phyloP scores from a whole-genome alignment of 441 rosid species.

The Syzygium malaccense region DNA sequence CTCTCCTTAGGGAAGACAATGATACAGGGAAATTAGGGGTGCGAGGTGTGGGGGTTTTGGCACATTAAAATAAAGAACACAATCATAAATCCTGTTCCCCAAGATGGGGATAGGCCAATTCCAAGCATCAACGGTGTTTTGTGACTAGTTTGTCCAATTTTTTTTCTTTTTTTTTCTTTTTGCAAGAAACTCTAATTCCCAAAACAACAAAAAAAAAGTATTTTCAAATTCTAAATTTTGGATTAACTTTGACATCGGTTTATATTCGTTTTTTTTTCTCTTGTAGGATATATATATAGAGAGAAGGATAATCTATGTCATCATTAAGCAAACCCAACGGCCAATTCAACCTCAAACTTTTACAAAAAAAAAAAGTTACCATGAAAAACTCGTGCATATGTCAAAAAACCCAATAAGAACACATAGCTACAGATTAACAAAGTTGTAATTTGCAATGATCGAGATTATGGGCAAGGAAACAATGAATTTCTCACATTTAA shows the following conservation, averaged over 20 bases:
- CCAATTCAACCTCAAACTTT: neutral
- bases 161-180: neutral
- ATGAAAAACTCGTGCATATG: neutral
- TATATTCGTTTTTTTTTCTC: neutral
- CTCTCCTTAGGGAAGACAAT: too few relatives aligned
- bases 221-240: neutral
- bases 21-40: too few relatives aligned
- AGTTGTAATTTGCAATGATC: neutral
- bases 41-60: too few relatives aligned
- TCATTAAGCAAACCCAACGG: neutral
- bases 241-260: neutral
- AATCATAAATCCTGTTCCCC: too few relatives aligned
- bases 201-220: neutral
- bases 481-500: neutral
- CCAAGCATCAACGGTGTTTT: neutral
- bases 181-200: neutral
- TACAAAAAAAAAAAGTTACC: neutral
- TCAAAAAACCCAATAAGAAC: neutral
- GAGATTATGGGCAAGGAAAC: neutral
- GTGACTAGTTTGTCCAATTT: neutral
- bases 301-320: neutral
- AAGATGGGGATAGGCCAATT: too few relatives aligned
- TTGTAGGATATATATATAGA: neutral
- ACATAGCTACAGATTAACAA: neutral
- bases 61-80: too few relatives aligned